Conservation (phyloP, 257 asterid species). For the Capsicum rhomboideum region DNA sequence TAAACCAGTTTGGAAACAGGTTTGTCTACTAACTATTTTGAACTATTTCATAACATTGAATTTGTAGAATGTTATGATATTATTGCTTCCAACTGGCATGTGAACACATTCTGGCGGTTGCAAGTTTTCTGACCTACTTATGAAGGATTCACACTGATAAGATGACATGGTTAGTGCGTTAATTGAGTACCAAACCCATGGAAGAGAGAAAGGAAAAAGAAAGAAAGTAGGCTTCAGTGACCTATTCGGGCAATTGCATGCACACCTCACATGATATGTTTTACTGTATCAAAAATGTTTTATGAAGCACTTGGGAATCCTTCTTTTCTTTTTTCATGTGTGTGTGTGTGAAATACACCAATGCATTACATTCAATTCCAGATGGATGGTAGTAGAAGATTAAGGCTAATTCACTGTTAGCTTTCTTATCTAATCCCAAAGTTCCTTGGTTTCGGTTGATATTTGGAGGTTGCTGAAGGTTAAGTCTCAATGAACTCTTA, state of each 20-base stretch:
- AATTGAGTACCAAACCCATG: not conserved
- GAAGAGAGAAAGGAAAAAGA: not conserved
- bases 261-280: not conserved
- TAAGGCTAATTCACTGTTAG: not conserved
- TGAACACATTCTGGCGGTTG: slow-evolving; percentile 2
- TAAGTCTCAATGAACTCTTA: not conserved
- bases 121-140: not conserved
- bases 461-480: not conserved
- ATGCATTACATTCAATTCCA: not conserved
- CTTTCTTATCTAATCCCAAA: not conserved
- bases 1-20: slow-evolving; percentile 98
- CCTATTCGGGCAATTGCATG: not conserved
- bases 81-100: not conserved
- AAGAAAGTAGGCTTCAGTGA: not conserved
- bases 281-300: not conserved
- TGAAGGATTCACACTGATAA: not conserved
- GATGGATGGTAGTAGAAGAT: not conserved
- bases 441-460: not conserved
- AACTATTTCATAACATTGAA: not conserved
- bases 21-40: slow-evolving; percentile 6
- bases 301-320: not conserved
- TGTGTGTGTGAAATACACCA: not conserved
- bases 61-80: not conserved
- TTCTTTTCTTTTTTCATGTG: not conserved
- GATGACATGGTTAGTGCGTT: not conserved